These are phyloP conservation scores for Penicillium nucicola DNA, from an alignment of 495 filamentous ascomycete species.

Conservation along the genomic window DNA sequence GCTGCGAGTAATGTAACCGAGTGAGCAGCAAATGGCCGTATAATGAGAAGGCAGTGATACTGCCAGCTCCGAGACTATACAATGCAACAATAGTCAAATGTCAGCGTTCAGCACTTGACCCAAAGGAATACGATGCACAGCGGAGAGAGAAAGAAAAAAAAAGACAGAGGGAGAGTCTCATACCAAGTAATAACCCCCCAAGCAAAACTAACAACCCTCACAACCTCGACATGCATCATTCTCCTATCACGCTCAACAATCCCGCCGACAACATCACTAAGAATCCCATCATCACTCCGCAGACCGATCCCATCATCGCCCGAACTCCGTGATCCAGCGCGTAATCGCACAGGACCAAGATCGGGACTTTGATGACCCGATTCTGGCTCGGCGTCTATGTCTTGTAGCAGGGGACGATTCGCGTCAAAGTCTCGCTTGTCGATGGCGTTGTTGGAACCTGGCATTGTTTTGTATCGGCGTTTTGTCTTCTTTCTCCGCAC, in stretches of 20 bases:
- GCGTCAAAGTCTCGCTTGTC: constrained; percentile 63
- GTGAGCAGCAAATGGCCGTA: constrained; percentile 87
- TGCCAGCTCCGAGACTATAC: constrained; percentile 70
- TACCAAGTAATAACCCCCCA: constrained; percentile 61
- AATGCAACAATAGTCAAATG: background rate
- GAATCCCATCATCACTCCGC: constrained; percentile 52
- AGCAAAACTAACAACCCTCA: constrained; percentile 54
- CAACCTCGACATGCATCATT: constrained; percentile 48
- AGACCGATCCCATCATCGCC: background rate
- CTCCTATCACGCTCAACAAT: constrained; percentile 55
- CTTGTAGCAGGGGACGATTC: constrained; percentile 43
- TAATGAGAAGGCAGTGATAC: constrained; percentile 82
- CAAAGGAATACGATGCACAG: background rate
- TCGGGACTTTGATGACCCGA: constrained; percentile 8
- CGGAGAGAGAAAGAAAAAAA: background rate
- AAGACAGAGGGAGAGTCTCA: constrained; percentile 3
- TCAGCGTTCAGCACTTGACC: constrained; percentile 8
- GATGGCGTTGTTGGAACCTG: constrained; percentile 29
- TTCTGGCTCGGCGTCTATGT: constrained; percentile 26
- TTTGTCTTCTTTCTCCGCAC: constrained; percentile 1
- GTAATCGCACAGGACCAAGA: constrained; percentile 2
- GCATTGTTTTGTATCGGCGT: constrained; percentile 18
- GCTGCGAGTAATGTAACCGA: constrained; percentile 79
- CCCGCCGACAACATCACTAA: constrained; percentile 58
- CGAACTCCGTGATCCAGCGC: constrained; percentile 19